Evolutionary conservation across 352 stramenopile species (phyloP), one percentile per base, ranked within the genome.

Genomic region (Globisporangium nunn): DNA sequence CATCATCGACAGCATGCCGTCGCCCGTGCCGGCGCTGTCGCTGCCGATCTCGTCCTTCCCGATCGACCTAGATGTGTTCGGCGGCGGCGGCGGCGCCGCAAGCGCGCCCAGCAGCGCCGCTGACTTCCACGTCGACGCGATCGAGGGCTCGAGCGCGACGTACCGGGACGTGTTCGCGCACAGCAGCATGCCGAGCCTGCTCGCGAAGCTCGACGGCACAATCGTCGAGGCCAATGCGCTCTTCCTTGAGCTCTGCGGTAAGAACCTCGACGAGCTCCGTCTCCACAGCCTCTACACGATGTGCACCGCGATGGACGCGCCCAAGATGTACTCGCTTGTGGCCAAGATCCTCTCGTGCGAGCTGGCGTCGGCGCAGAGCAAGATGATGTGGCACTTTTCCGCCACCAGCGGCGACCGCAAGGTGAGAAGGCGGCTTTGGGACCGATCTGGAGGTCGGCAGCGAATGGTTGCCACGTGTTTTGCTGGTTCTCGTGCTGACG

Each of bases 311-410:
- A 71, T 80, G 62, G 79, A 92, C 52, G 71, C 80, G 2, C 79
- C 79, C 11, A 92, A 89, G 68, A 90, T 92, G 81, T 88, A 90
- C 64, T 78, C 71, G 61, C 68, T 92, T 31, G 81, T 92, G 11
- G 74, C 75, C 59, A 87, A 84, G 64, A 85, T 92, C 61, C 56
- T 88, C 2, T 75, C 78, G 44, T 90, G 79, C 51, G 81, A 92
- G 58, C 81, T 85, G 65, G 74, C 72, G 40, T 92, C 81, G 4
- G 79, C 79, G 12, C 81, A 90, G 67, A 85, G 75, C 71, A 92
- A 90, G 64, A 92, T 92, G 81, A 75, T 86, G 74, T 92, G 81
- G 81, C 76, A 87, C 60, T 86, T 87, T 31, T 49, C 31, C n/a
- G 72, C 75, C 41, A 86, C 70, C 66, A 78, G 74, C 23, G 72